Conservation (phyloP, 2,329 filamentous ascomycete species). For the Fusarium tuaranense region DNA sequence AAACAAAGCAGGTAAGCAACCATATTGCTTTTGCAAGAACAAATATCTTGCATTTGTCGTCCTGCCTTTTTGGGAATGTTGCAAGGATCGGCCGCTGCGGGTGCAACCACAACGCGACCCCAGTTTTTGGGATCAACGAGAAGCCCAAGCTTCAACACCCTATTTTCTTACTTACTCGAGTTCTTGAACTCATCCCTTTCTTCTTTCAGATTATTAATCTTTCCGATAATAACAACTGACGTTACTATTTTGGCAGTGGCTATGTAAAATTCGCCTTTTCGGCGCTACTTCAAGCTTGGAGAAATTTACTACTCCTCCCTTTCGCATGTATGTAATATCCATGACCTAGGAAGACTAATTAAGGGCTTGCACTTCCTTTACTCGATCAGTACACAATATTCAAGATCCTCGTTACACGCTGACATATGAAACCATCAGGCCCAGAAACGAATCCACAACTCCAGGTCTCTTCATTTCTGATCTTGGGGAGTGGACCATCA, state of each 20-base stretch:
- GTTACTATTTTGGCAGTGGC: not conserved
- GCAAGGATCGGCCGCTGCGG: conserved; percentile 7
- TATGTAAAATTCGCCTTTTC: not conserved
- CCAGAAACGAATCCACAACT: not conserved
- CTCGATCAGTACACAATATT: not conserved
- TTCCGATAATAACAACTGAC: not conserved
- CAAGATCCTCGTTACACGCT: not conserved
- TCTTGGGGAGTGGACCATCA: not conserved
- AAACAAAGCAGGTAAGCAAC: conserved; percentile 11
- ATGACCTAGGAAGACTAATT: not conserved
- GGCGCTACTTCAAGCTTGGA: not conserved
- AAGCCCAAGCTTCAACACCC: not conserved
- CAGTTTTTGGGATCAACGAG: not conserved
- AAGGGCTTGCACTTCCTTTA: not conserved
- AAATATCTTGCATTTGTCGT: not conserved
- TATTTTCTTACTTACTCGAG: not conserved
- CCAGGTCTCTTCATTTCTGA: not conserved
- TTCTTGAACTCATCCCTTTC: not conserved
- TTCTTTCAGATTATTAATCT: not conserved
- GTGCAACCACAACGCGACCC: not conserved
- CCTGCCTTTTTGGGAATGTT: not conserved
- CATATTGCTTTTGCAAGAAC: not conserved
- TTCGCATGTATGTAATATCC: not conserved
- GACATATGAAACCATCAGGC: not conserved
- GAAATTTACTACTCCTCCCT: not conserved